Percentiles rank a stretch among this genome's conserved stretches.
Evolutionary conservation across 164 flowering plant species (phyloP).

Genomic region (Santalum album): DNA sequence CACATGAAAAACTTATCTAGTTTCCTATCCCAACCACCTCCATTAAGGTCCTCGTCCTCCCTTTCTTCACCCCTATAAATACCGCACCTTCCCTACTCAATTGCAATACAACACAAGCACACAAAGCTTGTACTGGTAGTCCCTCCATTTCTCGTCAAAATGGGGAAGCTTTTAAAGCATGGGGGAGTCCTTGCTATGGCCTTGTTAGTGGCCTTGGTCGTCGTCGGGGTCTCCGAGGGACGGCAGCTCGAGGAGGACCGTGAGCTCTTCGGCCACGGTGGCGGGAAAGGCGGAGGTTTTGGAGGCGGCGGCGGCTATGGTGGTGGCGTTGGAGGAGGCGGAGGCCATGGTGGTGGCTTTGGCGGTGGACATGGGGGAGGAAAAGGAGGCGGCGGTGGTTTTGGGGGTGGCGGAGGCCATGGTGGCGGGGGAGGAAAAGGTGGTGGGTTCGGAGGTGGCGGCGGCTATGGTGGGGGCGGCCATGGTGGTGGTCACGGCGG

Average conservation of each 20-base stretch:
- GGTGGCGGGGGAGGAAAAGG: conserved; percentile 12
- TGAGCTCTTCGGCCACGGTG: background rate
- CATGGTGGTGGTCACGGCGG: conserved; percentile 12
- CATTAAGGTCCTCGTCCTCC: no score
- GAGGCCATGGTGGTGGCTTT: conserved; percentile 7
- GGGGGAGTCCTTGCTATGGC: background rate
- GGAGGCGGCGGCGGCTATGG: conserved; percentile 1
- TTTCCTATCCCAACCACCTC: no score
- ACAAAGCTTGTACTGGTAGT: no score
- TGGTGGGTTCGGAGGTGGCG: conserved; percentile 11
- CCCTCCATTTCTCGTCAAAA: background rate
- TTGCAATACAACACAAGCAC: no score
- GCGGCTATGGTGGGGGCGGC: conserved; percentile 11
- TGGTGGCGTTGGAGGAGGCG: conserved; percentile 9
- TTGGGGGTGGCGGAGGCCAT: conserved; percentile 14
- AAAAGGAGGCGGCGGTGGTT: conserved; percentile 9
- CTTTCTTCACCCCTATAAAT: no score
- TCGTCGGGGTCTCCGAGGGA: conserved; percentile 14
- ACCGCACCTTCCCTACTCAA: no score
- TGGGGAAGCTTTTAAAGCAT: conserved; percentile 11
- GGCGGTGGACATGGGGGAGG: conserved; percentile 8
- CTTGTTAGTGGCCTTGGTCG: conserved; percentile 3
- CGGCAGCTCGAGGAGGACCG: background rate
- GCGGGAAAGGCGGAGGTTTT: background rate
- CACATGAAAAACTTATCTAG: no score